Conservation (phyloP, 345 rosid species). For the Eucalyptus curtisii region DNA sequence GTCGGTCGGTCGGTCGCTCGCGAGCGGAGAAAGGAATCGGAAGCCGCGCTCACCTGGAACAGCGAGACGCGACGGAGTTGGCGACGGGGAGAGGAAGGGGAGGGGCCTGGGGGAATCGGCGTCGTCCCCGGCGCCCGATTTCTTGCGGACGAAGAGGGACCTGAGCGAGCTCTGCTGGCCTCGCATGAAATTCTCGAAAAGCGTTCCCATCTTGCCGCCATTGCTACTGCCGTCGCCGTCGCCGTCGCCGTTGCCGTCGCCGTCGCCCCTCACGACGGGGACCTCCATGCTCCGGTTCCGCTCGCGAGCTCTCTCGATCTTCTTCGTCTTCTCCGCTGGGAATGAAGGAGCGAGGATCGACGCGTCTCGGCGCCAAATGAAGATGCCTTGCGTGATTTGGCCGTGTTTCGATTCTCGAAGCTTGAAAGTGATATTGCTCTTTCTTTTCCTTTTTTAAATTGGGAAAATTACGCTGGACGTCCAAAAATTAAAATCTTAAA, state of each 20-base stretch:
- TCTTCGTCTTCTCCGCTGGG: not conserved
- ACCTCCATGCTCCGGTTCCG: not conserved
- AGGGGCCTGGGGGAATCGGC: constrained; percentile 43
- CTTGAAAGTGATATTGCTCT: too few species aligned
- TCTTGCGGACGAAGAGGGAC: constrained; percentile 57
- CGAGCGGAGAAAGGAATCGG: not conserved
- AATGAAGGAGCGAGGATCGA: not conserved
- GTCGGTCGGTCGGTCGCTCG: not conserved
- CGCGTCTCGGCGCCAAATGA: not conserved
- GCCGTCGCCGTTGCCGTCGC: not conserved
- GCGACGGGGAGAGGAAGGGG: constrained; percentile 82
- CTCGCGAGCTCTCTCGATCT: not conserved
- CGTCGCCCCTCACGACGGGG: not conserved
- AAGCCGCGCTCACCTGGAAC: constrained; percentile 46
- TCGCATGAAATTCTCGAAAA: constrained; percentile 47
- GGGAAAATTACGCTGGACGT: not conserved
- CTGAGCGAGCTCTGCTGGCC: constrained; percentile 46
- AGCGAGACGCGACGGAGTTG: constrained; percentile 82
- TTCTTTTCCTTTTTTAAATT: not conserved
- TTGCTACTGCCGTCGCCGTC: not conserved
- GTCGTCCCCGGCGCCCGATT: constrained; percentile 15
- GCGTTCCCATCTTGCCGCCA: constrained; percentile 2
- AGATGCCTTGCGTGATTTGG: not conserved
- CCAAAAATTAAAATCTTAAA: not conserved
- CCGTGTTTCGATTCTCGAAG: not conserved